phyloP scores from a whole-genome alignment of 1,139 yeast species.

The Casaregolazyma suthepensis region DNA sequence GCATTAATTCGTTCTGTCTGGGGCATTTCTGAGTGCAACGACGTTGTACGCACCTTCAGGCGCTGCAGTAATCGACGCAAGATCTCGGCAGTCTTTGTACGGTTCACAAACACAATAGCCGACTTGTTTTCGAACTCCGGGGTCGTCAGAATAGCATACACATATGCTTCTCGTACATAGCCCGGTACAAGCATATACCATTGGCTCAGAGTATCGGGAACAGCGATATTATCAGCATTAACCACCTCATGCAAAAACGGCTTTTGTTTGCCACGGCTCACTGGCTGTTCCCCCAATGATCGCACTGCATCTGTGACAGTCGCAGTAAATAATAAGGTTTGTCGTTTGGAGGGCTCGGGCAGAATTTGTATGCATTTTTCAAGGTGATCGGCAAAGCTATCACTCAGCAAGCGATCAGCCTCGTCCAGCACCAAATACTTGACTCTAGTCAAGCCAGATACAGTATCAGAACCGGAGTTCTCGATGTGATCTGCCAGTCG shows the following conservation, averaged over 20 bases:
- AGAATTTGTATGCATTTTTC: conserved; percentile 59
- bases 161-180: conserved; percentile 84
- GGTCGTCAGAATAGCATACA: conserved; percentile 59
- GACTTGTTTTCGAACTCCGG: conserved; percentile 60
- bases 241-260: conserved; percentile 82
- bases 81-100: conserved; percentile 85
- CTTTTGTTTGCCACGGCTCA: conserved; percentile 53
- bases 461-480: conserved; percentile 84
- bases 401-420: conserved; percentile 85
- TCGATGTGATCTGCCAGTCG: conserved; percentile 88
- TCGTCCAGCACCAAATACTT: conserved; percentile 87
- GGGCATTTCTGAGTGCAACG: conserved; percentile 92
- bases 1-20: conserved; percentile 88
- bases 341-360: conserved; percentile 68
- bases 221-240: conserved; percentile 55
- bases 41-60: conserved; percentile 74
- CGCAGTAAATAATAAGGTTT: conserved; percentile 88
- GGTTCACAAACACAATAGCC: conserved; percentile 82
- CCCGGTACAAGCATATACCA: conserved; percentile 60
- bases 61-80: conserved; percentile 68
- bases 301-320: conserved; percentile 92
- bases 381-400: conserved; percentile 77
- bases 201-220: conserved; percentile 66
- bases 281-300: conserved; percentile 64
- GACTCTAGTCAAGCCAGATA: conserved; percentile 69